phyloP scores from a whole-genome alignment of 2,329 filamentous ascomycete species.

The Berkeleyomyces basicola region DNA sequence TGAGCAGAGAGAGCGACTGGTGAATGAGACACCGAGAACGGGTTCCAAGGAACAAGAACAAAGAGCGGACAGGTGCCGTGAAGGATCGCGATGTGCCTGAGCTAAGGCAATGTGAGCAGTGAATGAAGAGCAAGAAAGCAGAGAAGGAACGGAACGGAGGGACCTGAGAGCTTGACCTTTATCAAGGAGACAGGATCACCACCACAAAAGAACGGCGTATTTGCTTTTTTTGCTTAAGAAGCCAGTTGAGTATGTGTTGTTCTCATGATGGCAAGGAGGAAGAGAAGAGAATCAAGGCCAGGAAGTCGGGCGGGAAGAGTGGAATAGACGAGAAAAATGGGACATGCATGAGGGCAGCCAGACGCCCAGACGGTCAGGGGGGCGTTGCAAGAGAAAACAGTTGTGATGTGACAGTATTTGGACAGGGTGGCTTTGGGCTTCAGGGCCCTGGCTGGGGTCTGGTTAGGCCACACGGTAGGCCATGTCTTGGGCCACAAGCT shows the following conservation, averaged over 20 bases:
- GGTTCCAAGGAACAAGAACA: not conserved
- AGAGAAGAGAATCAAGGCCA: not conserved
- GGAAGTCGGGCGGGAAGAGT: not conserved
- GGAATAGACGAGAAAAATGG: not conserved
- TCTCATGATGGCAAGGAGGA: not conserved
- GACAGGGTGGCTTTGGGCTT: not conserved
- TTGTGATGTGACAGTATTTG: not conserved
- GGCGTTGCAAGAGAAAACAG: not conserved
- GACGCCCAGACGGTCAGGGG: not conserved
- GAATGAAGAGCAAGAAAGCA: not conserved
- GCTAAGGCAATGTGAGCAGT: not conserved
- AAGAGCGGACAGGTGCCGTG: not conserved
- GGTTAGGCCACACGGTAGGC: not conserved
- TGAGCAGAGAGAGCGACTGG: not conserved
- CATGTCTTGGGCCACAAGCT: not conserved
- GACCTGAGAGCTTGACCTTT: not conserved
- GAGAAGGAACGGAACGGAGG: not conserved
- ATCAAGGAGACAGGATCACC: not conserved
- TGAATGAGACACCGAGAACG: not conserved
- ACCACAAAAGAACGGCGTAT: not conserved
- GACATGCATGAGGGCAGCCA: not conserved
- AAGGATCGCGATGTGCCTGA: not conserved
- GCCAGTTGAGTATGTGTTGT: not conserved
- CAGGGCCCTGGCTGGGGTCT: not conserved
- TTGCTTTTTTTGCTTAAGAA: not conserved